Evolutionary conservation across 805 yeast genomes (phyloP).

Genomic region (Pichia gijzeniarum): DNA sequence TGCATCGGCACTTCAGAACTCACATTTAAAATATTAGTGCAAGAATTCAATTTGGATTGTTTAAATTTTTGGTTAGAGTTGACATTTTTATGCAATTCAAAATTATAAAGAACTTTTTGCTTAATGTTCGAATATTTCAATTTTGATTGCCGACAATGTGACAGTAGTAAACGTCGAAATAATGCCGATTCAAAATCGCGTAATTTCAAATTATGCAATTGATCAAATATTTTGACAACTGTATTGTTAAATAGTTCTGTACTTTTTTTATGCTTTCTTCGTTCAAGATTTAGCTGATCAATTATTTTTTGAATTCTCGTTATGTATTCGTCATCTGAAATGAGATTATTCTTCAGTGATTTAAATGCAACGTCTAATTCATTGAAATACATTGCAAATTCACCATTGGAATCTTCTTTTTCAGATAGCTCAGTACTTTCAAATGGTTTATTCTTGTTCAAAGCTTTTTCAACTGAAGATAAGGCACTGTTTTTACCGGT

Average conservation of each 20-base stretch:
- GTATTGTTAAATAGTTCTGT: conserved; percentile 1
- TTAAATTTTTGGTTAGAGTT: not conserved
- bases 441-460: not conserved
- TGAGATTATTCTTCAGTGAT: conserved; percentile 1
- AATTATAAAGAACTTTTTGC: conserved; percentile 2
- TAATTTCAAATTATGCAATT: conserved; percentile 14
- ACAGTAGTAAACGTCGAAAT: conserved; percentile 10
- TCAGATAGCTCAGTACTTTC: too few species aligned
- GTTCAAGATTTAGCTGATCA: not conserved
- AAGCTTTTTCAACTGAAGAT: not conserved
- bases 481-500: not conserved
- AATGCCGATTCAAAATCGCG: conserved; percentile 7
- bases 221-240: conserved; percentile 13
- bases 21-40: not conserved
- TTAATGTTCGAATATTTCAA: conserved; percentile 1
- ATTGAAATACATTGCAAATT: not conserved
- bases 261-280: not conserved
- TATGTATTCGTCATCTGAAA: not conserved
- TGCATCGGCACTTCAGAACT: not conserved
- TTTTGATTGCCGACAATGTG: not conserved
- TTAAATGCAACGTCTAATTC: not conserved
- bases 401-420: not conserved
- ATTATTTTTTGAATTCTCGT: not conserved
- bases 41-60: not conserved
- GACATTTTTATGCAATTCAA: conserved; percentile 1